Conservation (phyloP, 768 basidiomycete genomes). For the Albatrellus ellisii region DNA sequence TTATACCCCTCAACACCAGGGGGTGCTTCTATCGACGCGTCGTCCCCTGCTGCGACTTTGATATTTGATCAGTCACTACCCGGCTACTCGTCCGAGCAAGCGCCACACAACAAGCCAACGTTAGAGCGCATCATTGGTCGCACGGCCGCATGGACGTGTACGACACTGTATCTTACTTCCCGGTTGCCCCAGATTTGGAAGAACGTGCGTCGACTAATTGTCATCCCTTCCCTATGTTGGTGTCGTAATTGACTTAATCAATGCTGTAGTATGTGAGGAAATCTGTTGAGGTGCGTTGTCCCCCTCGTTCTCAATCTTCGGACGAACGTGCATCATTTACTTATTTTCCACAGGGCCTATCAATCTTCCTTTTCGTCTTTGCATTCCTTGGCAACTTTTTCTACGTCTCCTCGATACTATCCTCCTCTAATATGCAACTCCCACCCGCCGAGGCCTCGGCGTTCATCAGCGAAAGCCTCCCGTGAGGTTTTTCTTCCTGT, state of each 20-base stretch:
- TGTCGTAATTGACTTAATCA: background rate
- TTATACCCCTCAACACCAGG: background rate
- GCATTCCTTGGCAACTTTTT: slow-evolving; percentile 91
- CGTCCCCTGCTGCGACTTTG: slow-evolving; percentile 1
- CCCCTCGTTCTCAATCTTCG: background rate
- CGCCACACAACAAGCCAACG: slow-evolving; percentile 17
- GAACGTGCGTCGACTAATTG: slow-evolving; percentile 51
- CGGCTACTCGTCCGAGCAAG: slow-evolving; percentile 2
- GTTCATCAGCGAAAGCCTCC: slow-evolving; percentile 72
- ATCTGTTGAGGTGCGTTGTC: slow-evolving; percentile 62
- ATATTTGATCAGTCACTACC: slow-evolving; percentile 5
- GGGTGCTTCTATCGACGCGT: background rate
- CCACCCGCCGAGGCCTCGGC: slow-evolving; percentile 47
- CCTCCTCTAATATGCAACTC: slow-evolving; percentile 47
- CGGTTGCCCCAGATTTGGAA: slow-evolving; percentile 98
- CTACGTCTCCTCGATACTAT: slow-evolving; percentile 85
- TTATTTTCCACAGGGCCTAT: slow-evolving; percentile 51
- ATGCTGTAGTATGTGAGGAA: slow-evolving; percentile 61
- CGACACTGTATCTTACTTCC: slow-evolving; percentile 84
- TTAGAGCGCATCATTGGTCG: slow-evolving; percentile 70
- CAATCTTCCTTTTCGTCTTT: slow-evolving; percentile 85
- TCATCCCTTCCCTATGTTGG: background rate
- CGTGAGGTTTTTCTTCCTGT: slow-evolving; percentile 36
- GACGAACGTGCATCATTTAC: slow-evolving; percentile 1
- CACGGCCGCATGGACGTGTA: slow-evolving; percentile 90